These are phyloP conservation scores for Monilinia aucupariae DNA, from an alignment of 2,329 filamentous ascomycete genomes.

Conservation along the genomic window DNA sequence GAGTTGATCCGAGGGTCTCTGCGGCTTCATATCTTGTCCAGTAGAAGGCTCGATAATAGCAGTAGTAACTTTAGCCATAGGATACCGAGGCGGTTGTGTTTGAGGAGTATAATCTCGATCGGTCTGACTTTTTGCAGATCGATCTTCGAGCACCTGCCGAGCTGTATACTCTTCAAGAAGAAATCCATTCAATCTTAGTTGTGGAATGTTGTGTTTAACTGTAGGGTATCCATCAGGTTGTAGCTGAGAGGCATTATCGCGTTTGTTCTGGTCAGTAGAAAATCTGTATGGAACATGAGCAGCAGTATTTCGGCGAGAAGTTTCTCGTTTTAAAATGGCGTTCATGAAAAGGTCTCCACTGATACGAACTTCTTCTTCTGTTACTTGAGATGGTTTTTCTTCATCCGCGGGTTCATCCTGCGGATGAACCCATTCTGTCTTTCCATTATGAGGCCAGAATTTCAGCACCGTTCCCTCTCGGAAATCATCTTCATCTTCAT, in stretches of 20 bases:
- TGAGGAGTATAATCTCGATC: neutral
- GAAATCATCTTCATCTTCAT: neutral
- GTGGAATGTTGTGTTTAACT: neutral
- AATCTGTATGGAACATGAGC: neutral
- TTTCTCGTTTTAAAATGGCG: neutral
- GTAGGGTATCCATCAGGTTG: neutral
- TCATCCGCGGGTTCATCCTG: neutral
- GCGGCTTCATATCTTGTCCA: neutral
- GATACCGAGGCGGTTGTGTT: neutral
- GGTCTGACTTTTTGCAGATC: neutral
- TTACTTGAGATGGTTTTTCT: too few species aligned
- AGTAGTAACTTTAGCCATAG: too few species aligned
- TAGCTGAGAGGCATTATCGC: neutral
- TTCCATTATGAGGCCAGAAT: neutral
- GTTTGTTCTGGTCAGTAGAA: too few species aligned
- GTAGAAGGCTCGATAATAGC: neutral
- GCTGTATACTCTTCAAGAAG: neutral
- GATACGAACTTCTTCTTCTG: neutral
- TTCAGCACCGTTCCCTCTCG: neutral
- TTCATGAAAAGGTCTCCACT: neutral
- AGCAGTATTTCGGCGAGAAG: neutral
- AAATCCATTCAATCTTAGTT: neutral
- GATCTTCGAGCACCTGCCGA: neutral
- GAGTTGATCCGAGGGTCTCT: neutral
- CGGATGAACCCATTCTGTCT: neutral